These are phyloP conservation scores for Suillus americanus DNA, from an alignment of 768 basidiomycete species.

Conservation along the genomic window DNA sequence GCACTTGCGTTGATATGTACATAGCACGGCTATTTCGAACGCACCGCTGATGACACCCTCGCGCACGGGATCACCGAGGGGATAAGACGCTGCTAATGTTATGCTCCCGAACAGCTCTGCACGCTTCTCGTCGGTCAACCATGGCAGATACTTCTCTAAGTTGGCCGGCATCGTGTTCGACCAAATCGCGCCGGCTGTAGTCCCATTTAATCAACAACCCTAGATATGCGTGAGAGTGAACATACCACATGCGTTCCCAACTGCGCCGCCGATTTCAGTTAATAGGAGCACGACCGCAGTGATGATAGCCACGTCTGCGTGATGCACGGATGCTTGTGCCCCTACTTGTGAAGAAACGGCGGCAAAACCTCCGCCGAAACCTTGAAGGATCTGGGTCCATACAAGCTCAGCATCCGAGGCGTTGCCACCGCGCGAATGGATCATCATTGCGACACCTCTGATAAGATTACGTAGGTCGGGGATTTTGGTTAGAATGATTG, in stretches of 20 bases:
- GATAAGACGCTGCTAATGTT: constrained; percentile 45
- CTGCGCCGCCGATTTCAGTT: constrained; percentile 67
- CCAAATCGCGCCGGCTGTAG: constrained; percentile 63
- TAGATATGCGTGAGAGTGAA: not conserved
- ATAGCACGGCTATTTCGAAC: constrained; percentile 7
- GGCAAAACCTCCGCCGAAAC: constrained; percentile 72
- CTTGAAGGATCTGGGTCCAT: constrained; percentile 69
- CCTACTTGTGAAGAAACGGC: constrained; percentile 55
- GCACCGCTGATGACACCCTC: constrained; percentile 60
- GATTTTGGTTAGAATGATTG: not conserved
- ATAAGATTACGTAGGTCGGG: not conserved
- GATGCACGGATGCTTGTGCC: constrained; percentile 65
- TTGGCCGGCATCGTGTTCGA: constrained; percentile 63
- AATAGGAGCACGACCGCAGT: constrained; percentile 67
- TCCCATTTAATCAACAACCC: not conserved
- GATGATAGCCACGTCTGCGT: constrained; percentile 64
- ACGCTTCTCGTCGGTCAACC: constrained; percentile 41
- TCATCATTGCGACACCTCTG: constrained; percentile 67
- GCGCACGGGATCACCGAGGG: constrained; percentile 56
- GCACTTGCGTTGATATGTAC: not conserved
- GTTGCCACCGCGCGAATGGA: constrained; percentile 64
- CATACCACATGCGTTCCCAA: constrained; percentile 62
- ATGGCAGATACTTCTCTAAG: constrained; percentile 55
- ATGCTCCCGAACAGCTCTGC: constrained; percentile 56
- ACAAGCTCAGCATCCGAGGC: constrained; percentile 57